Evolutionary conservation across 1,139 yeast species (phyloP).

Genomic region (Zygosaccharomyces pseudobailii): DNA sequence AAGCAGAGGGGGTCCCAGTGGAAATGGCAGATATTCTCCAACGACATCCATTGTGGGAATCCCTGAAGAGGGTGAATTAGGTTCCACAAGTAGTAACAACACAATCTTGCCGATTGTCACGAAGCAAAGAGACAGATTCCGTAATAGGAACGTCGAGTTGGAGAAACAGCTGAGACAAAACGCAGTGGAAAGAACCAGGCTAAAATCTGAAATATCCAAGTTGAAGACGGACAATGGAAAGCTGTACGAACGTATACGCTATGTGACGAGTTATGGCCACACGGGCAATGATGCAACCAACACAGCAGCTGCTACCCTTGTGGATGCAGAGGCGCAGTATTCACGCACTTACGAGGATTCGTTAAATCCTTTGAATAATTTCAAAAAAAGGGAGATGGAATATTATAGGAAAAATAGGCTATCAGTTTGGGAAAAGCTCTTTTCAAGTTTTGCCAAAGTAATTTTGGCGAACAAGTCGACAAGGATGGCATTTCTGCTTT

Average conservation of each 20-base stretch:
- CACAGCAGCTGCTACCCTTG: conserved; percentile 12
- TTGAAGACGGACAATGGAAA: conserved; percentile 72
- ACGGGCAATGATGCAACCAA: conserved; percentile 15
- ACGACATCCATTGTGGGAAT: conserved; percentile 48
- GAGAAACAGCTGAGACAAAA: conserved; percentile 75
- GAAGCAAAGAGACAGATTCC: conserved; percentile 90
- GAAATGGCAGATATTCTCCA: conserved; percentile 41
- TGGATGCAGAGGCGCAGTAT: conserved; percentile 55
- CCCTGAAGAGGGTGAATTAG: conserved; percentile 33
- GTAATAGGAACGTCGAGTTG: conserved; percentile 71
- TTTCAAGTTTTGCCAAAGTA: conserved; percentile 67
- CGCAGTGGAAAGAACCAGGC: conserved; percentile 48
- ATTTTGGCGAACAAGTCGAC: conserved; percentile 70
- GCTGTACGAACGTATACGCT: conserved; percentile 76
- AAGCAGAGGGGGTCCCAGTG: conserved; percentile 33
- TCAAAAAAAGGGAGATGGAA: conserved; percentile 72
- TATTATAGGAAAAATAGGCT: conserved; percentile 61
- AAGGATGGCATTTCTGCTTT: conserved; percentile 65
- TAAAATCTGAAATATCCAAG: conserved; percentile 58
- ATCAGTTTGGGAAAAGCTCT: conserved; percentile 76
- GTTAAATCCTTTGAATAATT: conserved; percentile 78
- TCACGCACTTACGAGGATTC: conserved; percentile 68
- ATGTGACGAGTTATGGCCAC: conserved; percentile 52
- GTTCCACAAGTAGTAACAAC: conserved; percentile 16
- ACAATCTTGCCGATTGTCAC: conserved; percentile 83